Base-by-base conservation (phyloP, 1,284 basidiomycete genomes). In the Moesziomyces globuligerus region DNA sequence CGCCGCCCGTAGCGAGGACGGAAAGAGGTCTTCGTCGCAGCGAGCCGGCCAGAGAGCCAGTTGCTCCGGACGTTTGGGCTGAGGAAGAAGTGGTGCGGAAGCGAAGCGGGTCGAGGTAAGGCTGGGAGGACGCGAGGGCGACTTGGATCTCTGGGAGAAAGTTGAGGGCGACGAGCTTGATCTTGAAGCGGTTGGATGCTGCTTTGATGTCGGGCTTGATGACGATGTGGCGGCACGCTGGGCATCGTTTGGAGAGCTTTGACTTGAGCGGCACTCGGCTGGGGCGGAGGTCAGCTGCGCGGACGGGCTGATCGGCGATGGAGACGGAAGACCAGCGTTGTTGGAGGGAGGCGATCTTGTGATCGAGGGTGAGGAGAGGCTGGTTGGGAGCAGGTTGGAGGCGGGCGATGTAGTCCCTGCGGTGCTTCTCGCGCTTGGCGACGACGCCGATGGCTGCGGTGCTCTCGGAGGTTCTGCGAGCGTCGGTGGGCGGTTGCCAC, bases 121-220 rank as follows among this genome's bases (percentile, higher is more conserved):
- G 60, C 28, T 74, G 68, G 5, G 61, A 42, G 17, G 69, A n/a
- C 20, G 72, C 60, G 10, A 72, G 59, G 10, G 32, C 15, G 24
- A 74, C 54, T n/a, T 88, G 88, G 38, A 97, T 90, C 3, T 90
- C 88, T 0, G 95, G 96, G 17, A 99, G 86, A 83, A 97, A 98
- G 83, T 92, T 94, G 24, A 90, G 88, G 0, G 95, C 96, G 43
- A 95, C 91, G 43, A 97, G 89, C 83, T 96, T 97, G 84, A 98
- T 98, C 84, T 98, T 98, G 87, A 91, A 97, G 7, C 92, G 88
- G 29, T 92, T 90, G 7, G 91, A 92, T 74, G 92, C 91, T 0
- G 94, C 90, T 83, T 98, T 98, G 77, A 94, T 91, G 82, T 99
- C 96, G 1, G 96, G 96, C 80, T 97, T 96, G 84, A 98, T 95